Base-by-base conservation (phyloP, 495 filamentous ascomycete genomes). In the Penicillium samsonianum region DNA sequence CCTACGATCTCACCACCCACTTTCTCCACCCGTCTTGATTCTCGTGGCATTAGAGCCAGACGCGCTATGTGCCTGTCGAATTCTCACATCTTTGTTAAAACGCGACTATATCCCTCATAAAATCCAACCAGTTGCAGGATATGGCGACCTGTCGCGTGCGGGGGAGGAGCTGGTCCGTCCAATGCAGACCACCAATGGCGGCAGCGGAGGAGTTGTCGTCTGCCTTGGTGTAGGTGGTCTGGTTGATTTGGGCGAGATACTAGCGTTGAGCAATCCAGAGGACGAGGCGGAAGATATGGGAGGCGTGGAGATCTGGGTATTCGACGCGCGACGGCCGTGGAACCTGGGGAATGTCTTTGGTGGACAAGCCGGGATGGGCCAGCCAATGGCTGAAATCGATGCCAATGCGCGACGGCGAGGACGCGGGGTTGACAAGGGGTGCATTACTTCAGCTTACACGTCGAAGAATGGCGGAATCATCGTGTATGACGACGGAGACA, bases 41-140 rank as follows among this genome's bases (percentile, higher is more conserved):
- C 86, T 98, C 47, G 91, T 91, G 57, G 90, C 92, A 30, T 87
- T 98, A 66, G 94, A 96, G 69, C 90, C 93, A 44, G 94, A 98
- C 78, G 89, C 93, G 50, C 85, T 98, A 35, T 98, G 94, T 75
- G 95, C 92, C 50, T 92, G 91, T 65, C 91, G 92, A 50, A 98
- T 98, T 53, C 83, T 98, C 16, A 94, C 94, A 1, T 82, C 86
- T 14, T 82, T 98, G 17, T 80, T 98, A 49, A 96, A 93, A 78
- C 88, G 91, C 78, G 94, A 98, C 79, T 98, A 93, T 68, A 95
- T 98, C 61, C 87, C 88, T n/a, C 93, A 98, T 75, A 97, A 96
- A 79, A 96, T 98, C 58, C 90, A 96, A 63, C 94, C 95, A 5
- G 87, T 98, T 35, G 83, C 89, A 16, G 94, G 94, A 31, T 97